phyloP scores from a whole-genome alignment of 2,329 filamentous ascomycete genomes.

The Apiospora aurea region DNA sequence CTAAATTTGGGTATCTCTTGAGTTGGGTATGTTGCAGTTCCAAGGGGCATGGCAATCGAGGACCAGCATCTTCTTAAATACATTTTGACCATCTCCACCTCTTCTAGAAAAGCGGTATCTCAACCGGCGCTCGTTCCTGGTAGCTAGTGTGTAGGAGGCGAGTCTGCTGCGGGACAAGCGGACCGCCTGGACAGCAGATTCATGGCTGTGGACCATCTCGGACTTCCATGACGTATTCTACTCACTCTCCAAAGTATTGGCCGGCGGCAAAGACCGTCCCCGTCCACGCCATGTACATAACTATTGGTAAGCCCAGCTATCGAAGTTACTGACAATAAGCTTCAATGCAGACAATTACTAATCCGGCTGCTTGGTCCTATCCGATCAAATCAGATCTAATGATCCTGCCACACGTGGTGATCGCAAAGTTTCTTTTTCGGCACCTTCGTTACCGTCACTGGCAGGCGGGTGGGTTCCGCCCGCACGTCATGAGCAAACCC shows the following conservation, averaged over 20 bases:
- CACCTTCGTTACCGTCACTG: not conserved
- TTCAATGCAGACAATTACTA: not conserved
- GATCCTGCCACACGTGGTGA: not conserved
- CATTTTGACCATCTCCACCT: not conserved
- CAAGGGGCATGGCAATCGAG: not conserved
- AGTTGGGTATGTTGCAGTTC: not conserved
- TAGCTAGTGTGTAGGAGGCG: not conserved
- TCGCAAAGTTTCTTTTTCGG: not conserved
- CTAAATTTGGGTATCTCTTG: not conserved
- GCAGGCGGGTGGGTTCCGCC: not conserved
- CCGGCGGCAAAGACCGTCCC: not conserved
- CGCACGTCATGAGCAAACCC: not conserved
- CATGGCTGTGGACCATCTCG: not conserved
- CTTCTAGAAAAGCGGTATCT: not conserved
- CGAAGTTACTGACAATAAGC: not conserved
- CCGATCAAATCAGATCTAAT: not conserved
- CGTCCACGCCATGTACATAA: not conserved
- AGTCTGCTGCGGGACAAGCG: not conserved
- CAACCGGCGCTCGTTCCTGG: not conserved
- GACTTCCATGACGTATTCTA: constrained; percentile 7
- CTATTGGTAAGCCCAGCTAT: not conserved
- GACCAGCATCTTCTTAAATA: not conserved
- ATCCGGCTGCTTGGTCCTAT: too few relatives aligned
- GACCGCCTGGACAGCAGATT: not conserved
- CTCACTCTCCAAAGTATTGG: not conserved